phyloP scores from a whole-genome alignment of 2,329 filamentous ascomycete species.

The Epichloe amarillans region DNA sequence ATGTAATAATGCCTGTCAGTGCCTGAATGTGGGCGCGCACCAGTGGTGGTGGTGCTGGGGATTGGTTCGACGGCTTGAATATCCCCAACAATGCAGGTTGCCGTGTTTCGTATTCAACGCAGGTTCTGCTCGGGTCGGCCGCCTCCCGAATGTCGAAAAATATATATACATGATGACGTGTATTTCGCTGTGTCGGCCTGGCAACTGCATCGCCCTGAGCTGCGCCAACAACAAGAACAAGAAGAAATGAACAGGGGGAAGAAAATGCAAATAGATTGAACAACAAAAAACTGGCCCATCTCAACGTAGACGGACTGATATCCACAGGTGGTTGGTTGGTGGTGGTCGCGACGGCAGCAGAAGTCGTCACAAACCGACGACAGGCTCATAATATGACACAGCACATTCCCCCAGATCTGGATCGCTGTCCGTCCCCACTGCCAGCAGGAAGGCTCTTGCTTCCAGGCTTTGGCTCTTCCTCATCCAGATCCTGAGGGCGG shows the following conservation, averaged over 20 bases:
- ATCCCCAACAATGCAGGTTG: neutral
- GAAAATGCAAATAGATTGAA: neutral
- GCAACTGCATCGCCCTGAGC: neutral
- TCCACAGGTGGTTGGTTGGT: neutral
- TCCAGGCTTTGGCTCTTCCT: conserved; percentile 59
- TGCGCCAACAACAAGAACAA: too few species aligned
- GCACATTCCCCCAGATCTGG: conserved; percentile 29
- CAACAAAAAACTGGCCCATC: neutral
- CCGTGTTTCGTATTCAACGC: neutral
- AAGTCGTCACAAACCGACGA: neutral
- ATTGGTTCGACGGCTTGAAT: neutral
- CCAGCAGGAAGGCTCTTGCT: conserved; percentile 36
- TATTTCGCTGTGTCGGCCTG: neutral
- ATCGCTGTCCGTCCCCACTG: conserved; percentile 26
- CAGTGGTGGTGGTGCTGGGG: neutral
- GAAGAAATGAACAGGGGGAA: neutral
- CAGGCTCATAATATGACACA: conserved; percentile 37
- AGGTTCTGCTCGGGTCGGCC: neutral
- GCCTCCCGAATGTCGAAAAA: neutral
- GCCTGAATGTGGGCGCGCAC: neutral
- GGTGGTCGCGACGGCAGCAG: neutral
- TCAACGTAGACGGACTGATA: neutral
- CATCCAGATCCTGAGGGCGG: conserved; percentile 73
- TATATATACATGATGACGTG: neutral
- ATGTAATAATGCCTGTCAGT: neutral